Evolutionary conservation across 2,329 filamentous ascomycete species (phyloP).

Genomic region (Botrytis fragariae): DNA sequence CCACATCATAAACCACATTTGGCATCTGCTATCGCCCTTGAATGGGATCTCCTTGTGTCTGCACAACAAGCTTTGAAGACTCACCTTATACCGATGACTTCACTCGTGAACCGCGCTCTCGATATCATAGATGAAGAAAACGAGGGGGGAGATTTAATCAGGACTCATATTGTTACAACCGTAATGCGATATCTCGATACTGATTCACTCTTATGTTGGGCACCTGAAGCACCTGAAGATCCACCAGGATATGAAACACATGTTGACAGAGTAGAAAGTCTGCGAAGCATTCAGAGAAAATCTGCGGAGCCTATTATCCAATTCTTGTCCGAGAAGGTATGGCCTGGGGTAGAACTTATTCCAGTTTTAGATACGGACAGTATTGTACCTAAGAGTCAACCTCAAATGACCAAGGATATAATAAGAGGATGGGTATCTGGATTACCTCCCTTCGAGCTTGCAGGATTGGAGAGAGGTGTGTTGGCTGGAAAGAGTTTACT

Average conservation of each 20-base stretch:
- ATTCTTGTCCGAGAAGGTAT: conserved; percentile 70
- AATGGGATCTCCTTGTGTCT: conserved; percentile 86
- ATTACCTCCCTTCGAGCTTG: conserved; percentile 76
- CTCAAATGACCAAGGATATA: conserved; percentile 69
- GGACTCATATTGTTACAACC: conserved; percentile 62
- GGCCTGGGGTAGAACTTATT: conserved; percentile 76
- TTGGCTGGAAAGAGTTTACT: conserved; percentile 86
- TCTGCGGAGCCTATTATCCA: conserved; percentile 68
- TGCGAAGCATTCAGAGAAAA: conserved; percentile 70
- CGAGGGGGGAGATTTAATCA: conserved; percentile 47
- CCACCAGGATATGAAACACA: conserved; percentile 47
- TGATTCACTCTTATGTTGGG: conserved; percentile 92
- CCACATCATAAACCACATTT: conserved; percentile 76
- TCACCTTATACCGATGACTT: conserved; percentile 88
- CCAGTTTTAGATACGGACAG: conserved; percentile 77
- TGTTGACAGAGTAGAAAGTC: conserved; percentile 49
- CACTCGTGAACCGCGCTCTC: conserved; percentile 75
- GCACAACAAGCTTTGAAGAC: conserved; percentile 80
- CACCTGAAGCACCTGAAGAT: conserved; percentile 52
- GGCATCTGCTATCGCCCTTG: conserved; percentile 79
- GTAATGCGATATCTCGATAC: conserved; percentile 87
- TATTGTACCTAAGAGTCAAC: conserved; percentile 74
- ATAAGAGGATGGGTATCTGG: conserved; percentile 74
- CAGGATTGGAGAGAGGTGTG: conserved; percentile 78
- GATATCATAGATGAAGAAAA: conserved; percentile 73